Evolutionary conservation across 2,329 filamentous ascomycete genomes (phyloP), one percentile per base, ranked within the genome.

Genomic region (Colletotrichum eleusines): DNA sequence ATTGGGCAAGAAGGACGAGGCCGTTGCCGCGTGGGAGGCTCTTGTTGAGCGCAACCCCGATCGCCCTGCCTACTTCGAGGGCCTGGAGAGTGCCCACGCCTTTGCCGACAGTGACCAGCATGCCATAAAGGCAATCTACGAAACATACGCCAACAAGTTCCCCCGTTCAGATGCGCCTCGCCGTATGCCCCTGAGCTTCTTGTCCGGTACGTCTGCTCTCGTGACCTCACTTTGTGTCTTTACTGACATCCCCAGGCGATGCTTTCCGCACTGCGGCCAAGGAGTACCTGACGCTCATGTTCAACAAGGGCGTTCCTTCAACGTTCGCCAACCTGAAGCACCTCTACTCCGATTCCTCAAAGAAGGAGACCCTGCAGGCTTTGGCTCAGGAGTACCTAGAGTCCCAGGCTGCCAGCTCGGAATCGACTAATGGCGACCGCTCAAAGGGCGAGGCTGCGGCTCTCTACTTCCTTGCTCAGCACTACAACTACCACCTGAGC

Each of bases 291-390:
- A 88, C 91, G 61, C 87, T 91, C 38, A 97, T 97, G 92, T 86
- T 99, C 67, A 90, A 92, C 80, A 97, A 95, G 82, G 96, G 95
- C 14, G 93, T 98, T 5, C 95, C 96, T 1, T 99, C 96, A 2
- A 95, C 95, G 4, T 99, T 99, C 81, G 94, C 94, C 44, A 99
- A 98, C 81, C 87, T 99, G 72, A 99, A 99, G 84, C 91, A 97
- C 74, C 87, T 99, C 28, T 99, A 98, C 83, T 86, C 86, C 18
- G 91, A 97, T 79, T 75, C 87, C 0, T 87, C 83, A 75, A 99
- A 99, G 85, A 93, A 91, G 78, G 86, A 91, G n/a, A 88, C 86
- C 0, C 88, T 99, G 50, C 89, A 92, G 74, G 85, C 90, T 46
- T 81, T 98, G 50, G 94, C 93, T 2, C 89, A 96, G 76, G 89